Evolutionary conservation across 1,284 basidiomycete genomes (phyloP), one percentile per base, ranked within the genome.

Genomic region (Somion occarium): DNA sequence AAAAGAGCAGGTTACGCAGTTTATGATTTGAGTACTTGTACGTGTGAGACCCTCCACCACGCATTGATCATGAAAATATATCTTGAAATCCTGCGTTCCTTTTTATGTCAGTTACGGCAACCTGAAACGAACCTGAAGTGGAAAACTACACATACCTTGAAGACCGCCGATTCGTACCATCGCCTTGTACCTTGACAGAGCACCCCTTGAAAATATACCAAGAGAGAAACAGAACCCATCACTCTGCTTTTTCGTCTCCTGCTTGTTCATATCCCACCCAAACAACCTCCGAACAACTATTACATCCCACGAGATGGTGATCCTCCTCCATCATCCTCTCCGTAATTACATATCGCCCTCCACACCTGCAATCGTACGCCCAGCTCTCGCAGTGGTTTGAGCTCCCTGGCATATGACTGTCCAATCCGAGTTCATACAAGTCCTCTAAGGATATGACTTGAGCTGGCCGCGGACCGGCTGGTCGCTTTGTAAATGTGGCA

Each of bases 191-290:
- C n/a, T n/a, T n/a, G n/a, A n/a, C n/a, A n/a, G n/a, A n/a, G n/a
- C n/a, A n/a, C n/a, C n/a, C n/a, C n/a, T n/a, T 34, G 30, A 7
- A 34, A 34, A 34, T 15, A 15, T 34, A 15, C 30, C 30, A 34
- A 7, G 30, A 34, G 15, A 34, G 30, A 7, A 34, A 34, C 7
- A 34, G 30, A 7, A 34, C 30, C 15, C 7, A 34, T 15, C 15
- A 34, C 15, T 51, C 47, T 13, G 38, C 54, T 1, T 53, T 52
- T 13, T 46, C 57, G 3, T 72, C 75, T 25, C 71, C 69, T 5
- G 75, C 58, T n/a, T n/a, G n/a, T 62, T 88, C 83, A 59, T 88
- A 91, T 2, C 88, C 88, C 18, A 82, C 83, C 85, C 88, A 91
- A 1, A 91, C 71, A 3, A 78, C 79, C 65, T 91, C 88, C 13